phyloP scores from a whole-genome alignment of 2,329 filamentous ascomycete genomes.

The Verticillium klebahnii region DNA sequence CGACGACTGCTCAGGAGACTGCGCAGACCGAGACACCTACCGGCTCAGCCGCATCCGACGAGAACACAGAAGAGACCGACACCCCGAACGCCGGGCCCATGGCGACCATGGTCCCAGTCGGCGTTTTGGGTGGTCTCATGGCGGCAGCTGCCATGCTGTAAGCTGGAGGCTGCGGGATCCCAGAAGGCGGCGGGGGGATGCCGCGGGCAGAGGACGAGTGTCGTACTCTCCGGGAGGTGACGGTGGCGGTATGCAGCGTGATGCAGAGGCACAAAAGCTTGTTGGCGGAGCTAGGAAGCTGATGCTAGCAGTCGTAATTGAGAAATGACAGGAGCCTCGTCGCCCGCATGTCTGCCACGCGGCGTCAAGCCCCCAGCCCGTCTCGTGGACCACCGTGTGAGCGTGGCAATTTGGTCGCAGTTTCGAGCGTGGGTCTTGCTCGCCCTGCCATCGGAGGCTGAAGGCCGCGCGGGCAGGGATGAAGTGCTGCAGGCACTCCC shows the following conservation, averaged over 20 bases:
- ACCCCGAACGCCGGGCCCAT: constrained; percentile 7
- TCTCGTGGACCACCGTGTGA: background rate
- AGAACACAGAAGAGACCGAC: background rate
- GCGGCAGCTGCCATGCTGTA: constrained; percentile 8
- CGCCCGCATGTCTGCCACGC: background rate
- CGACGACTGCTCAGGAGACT: constrained; percentile 21
- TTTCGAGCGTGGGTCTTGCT: background rate
- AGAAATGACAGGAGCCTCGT: background rate
- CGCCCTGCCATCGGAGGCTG: background rate
- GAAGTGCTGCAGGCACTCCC: background rate
- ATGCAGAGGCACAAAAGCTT: background rate
- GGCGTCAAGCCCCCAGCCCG: background rate
- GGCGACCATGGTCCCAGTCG: constrained; percentile 6
- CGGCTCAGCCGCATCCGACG: background rate
- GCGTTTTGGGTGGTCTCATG: constrained; percentile 9
- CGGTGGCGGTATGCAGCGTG: background rate
- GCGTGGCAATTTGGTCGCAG: background rate
- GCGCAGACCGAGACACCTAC: background rate
- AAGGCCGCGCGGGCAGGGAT: background rate
- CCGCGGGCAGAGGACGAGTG: background rate
- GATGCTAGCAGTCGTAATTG: background rate
- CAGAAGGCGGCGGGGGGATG: background rate
- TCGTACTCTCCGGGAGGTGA: background rate
- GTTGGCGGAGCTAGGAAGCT: background rate
- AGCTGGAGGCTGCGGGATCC: background rate